A percentile compares a stretch with the other conserved stretches of the same genome.
These are phyloP conservation scores for Vanrija sp. DNA, from an alignment of 1,284 basidiomycete genomes.

Conservation along the genomic window DNA sequence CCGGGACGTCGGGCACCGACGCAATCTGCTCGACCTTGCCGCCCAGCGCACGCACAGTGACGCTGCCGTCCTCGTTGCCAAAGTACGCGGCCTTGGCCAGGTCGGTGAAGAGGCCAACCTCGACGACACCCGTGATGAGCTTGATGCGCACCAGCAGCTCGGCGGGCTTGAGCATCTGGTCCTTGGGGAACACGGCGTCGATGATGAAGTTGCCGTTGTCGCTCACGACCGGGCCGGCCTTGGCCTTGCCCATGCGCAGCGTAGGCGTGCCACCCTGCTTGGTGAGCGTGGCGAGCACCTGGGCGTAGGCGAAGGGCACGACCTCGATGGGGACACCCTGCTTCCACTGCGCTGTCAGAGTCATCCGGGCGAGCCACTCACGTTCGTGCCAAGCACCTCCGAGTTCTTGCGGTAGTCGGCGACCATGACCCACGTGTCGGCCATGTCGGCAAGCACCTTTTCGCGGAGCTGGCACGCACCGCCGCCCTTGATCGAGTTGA, in stretches of 20 bases:
- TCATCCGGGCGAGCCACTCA: slow-evolving; percentile 49
- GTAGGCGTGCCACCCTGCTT: slow-evolving; percentile 57
- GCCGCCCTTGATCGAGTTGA: slow-evolving; percentile 97
- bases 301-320: slow-evolving; percentile 90
- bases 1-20: slow-evolving; percentile 35
- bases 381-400: slow-evolving; percentile 72
- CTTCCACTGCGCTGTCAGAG: slow-evolving; percentile 59
- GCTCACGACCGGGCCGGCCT: slow-evolving; percentile 79
- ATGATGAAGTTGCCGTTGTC: slow-evolving; percentile 97
- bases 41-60: slow-evolving; percentile 43
- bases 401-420: slow-evolving; percentile 95
- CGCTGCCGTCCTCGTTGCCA: slow-evolving; percentile 66
- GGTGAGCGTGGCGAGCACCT: slow-evolving; percentile 64
- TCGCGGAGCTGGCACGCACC: slow-evolving; percentile 95
- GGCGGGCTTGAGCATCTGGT: slow-evolving; percentile 65
- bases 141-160: slow-evolving; percentile 73
- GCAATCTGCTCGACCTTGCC: slow-evolving; percentile 42
- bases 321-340: slow-evolving; percentile 95
- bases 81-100: slow-evolving; percentile 97
- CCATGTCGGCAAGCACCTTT: slow-evolving; percentile 94
- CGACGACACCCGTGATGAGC: slow-evolving; percentile 91
- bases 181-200: slow-evolving; percentile 76
- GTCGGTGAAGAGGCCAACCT: slow-evolving; percentile 91
- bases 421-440: slow-evolving; percentile 89
- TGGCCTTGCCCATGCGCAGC: slow-evolving; percentile 68